Base-by-base conservation (phyloP, 1,139 yeast genomes). In the Protomyces inouyei region DNA sequence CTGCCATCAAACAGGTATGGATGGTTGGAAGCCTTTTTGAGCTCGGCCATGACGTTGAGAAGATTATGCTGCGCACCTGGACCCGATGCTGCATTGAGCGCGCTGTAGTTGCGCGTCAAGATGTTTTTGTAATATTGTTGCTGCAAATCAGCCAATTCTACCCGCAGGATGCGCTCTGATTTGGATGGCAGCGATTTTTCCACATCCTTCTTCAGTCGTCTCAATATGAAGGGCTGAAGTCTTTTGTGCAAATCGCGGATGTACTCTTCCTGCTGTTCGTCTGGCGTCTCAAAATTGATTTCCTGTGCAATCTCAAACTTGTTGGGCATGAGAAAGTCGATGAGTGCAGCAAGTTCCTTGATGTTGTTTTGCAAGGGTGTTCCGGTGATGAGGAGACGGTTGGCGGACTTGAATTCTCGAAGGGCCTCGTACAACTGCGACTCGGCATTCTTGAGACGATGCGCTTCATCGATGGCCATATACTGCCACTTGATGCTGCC, bases 401-500 rank as follows among this genome's bases (percentile, higher is more conserved):
- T 93, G 3, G 86, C 82, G 16, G 88, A 95, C 71, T 85, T 87
- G 76, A 95, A 91, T 70, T 88, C 88, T 70, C 81, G 83, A 67
- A 95, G 80, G 0, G 96, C 86, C 73, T 92, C 97, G 73, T 93
- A 93, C 57, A 95, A 78, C 0, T 98, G 92, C 43, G 95, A 87
- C 74, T 92, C 98, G 0, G 96, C 88, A 73, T 95, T 95, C 71
- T 95, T 95, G 72, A 95, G 81, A 72, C 98, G 83, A 77, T 95
- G 99, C 2, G 98, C 99, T 77, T 95, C 99, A 76, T 95, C 99
- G 48, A 95, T 98, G 1, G 98, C 98, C 72, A 95, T 77, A 73
- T 88, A 95, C 74, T 93, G 98, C 99, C 99, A 93, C 74, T 83
- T 88, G 66, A 95, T 83, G 28, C 83, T 74, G 2, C 97, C 96